A percentile compares a stretch with the other conserved stretches of the same genome.
Evolutionary conservation across 768 basidiomycete species (phyloP).

Genomic region (Favolaschia claudopus): DNA sequence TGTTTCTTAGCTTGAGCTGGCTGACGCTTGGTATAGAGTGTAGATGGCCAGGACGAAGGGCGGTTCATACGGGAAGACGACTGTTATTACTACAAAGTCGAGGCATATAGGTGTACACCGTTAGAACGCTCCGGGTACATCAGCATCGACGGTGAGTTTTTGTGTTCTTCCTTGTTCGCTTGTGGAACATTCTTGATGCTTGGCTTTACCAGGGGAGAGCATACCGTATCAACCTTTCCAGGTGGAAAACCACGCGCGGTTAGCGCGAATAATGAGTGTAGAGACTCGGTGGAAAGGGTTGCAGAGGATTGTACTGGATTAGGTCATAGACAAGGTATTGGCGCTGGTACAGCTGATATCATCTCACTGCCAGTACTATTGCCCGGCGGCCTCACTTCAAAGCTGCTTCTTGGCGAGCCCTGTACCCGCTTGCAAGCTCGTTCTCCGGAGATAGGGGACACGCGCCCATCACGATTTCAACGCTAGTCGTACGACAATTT

Average conservation of each 20-base stretch:
- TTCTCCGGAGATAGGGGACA: too few species aligned
- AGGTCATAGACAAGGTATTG: not conserved
- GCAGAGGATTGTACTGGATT: conserved; percentile 3
- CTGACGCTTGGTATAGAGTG: not conserved
- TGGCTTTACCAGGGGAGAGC: conserved; percentile 48
- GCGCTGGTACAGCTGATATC: not conserved
- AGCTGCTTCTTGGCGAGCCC: too few species aligned
- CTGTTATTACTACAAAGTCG: conserved; percentile 59
- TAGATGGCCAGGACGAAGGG: conserved; percentile 28
- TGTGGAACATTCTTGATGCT: not conserved
- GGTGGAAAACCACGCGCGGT: conserved; percentile 57
- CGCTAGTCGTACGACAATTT: too few species aligned
- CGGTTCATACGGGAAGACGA: conserved; percentile 28
- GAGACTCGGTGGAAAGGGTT: conserved; percentile 39
- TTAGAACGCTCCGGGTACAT: conserved; percentile 47
- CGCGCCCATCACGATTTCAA: too few species aligned
- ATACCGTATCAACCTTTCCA: conserved; percentile 43
- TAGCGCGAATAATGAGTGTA: conserved; percentile 55
- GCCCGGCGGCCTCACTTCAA: too few species aligned
- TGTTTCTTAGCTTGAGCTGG: not conserved
- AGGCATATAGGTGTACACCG: conserved; percentile 58
- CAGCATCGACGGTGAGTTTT: conserved; percentile 52
- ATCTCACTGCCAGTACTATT: not conserved
- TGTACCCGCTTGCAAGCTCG: too few species aligned
- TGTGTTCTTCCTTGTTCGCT: not conserved